Percentiles rank a stretch among this genome's conserved stretches.
phyloP scores from a whole-genome alignment of 768 basidiomycete species.

The Kwoniella sp. region DNA sequence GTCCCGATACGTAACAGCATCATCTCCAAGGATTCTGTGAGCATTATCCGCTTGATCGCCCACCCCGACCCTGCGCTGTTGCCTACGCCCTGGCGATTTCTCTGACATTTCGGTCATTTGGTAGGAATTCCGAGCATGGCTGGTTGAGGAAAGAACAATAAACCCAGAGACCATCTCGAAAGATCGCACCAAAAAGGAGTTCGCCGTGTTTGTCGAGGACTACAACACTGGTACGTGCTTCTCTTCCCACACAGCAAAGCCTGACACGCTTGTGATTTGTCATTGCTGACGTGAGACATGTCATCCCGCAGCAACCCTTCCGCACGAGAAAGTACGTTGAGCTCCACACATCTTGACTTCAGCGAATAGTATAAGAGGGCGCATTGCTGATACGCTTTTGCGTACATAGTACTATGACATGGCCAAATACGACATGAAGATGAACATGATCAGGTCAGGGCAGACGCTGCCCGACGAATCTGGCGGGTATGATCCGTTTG shows the following conservation, averaged over 20 bases:
- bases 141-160: conserved; percentile 86
- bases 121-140: conserved; percentile 85
- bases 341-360: not conserved
- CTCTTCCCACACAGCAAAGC: too few species aligned
- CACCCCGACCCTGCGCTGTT: too few species aligned
- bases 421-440: conserved; percentile 78
- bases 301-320: conserved; percentile 70
- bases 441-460: conserved; percentile 81
- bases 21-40: conserved; percentile 68
- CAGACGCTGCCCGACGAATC: conserved; percentile 74
- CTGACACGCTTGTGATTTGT: not conserved
- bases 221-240: conserved; percentile 52
- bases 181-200: conserved; percentile 83
- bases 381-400: not conserved
- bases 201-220: conserved; percentile 67
- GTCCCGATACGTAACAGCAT: conserved; percentile 61
- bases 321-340: conserved; percentile 71
- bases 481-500: conserved; percentile 72
- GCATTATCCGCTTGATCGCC: conserved; percentile 4
- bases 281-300: not conserved
- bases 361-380: not conserved
- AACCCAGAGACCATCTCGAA: conserved; percentile 87
- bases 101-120: not conserved
- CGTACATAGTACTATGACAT: conserved; percentile 75
- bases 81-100: not conserved